Evolutionary conservation across 2,329 filamentous ascomycete species (phyloP), one percentile per base, ranked within the genome.

Genomic region (Pseudopyricularia javanii): DNA sequence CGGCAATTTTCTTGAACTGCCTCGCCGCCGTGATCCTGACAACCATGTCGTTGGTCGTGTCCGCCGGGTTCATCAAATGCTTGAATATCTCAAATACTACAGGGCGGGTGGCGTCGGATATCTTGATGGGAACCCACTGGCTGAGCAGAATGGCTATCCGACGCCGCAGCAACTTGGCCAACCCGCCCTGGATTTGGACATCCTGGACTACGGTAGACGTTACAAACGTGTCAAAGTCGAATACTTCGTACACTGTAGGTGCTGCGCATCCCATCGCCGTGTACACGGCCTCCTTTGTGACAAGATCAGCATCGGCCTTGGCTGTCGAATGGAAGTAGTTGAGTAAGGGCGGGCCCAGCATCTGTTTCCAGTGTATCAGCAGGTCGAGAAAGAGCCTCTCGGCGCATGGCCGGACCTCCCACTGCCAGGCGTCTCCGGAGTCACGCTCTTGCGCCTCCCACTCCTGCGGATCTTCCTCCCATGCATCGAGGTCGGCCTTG

Each of bases 301-400:
- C 76, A 12, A 97, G 78, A 57, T 93, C 83, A 11, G 72, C 65
- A 32, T 75, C 63, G 53, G 90, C 86, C 50, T 43, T 32, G 37
- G 40, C 30, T 7, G 50, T 33, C 7, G 81, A 82, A 58, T 85
- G 77, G 65, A 97, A 96, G 59, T 96, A 94, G 49, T 79, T 75
- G 47, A 97, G 72, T 28, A 98, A 72, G 15, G 89, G 90, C 47
- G 85, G 79, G 9, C 88, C 79, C 37, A 97, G 78, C 28, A 94
- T 74, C 48, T 84, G 74, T 68, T 93, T 95, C 75, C 88, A 94
- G 69, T 95, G 85, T 56, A 88, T 87, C 55, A 95, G 80, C 17
- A 98, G 79, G 61, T 96, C 91, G 59, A 96, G 76, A 67, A 97
- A 95, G 14, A 98, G 75, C 67, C 91, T 94, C 68, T 98, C 93